Evolutionary conservation across 2,329 filamentous ascomycete species (phyloP).

Genomic region (Aspergillus persii): DNA sequence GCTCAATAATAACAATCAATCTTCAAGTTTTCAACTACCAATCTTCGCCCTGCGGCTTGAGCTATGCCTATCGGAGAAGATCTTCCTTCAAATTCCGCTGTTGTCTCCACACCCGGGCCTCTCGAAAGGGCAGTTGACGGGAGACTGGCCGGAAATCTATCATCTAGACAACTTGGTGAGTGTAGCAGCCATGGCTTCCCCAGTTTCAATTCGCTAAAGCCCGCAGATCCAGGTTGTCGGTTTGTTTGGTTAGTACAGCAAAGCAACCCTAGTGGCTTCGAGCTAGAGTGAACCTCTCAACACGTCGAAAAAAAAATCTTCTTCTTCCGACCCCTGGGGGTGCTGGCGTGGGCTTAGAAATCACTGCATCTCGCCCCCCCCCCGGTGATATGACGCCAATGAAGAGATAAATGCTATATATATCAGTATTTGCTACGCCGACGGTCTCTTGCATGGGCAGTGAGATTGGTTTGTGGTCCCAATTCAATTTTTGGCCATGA

Average conservation of each 20-base stretch:
- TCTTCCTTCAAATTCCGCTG: background rate
- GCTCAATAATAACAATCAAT: background rate
- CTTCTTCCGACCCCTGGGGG: background rate
- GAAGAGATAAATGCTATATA: too few relatives aligned
- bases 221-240: background rate
- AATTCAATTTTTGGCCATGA: background rate
- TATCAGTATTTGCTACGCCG: too few relatives aligned
- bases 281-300: background rate
- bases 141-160: background rate
- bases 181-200: background rate
- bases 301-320: background rate
- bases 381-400: too few relatives aligned
- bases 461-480: too few relatives aligned
- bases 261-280: background rate
- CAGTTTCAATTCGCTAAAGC: background rate
- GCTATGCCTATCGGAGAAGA: background rate
- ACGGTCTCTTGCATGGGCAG: too few relatives aligned
- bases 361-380: background rate
- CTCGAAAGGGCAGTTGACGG: constrained; percentile 19
- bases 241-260: background rate
- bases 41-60: background rate
- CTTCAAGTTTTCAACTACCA: background rate
- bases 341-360: background rate
- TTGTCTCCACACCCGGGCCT: constrained; percentile 6
- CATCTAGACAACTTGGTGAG: background rate